Percentiles rank a stretch among this genome's conserved stretches.
phyloP scores from a whole-genome alignment of 1,284 basidiomycete species.

The Taiwanofungus camphoratus region DNA sequence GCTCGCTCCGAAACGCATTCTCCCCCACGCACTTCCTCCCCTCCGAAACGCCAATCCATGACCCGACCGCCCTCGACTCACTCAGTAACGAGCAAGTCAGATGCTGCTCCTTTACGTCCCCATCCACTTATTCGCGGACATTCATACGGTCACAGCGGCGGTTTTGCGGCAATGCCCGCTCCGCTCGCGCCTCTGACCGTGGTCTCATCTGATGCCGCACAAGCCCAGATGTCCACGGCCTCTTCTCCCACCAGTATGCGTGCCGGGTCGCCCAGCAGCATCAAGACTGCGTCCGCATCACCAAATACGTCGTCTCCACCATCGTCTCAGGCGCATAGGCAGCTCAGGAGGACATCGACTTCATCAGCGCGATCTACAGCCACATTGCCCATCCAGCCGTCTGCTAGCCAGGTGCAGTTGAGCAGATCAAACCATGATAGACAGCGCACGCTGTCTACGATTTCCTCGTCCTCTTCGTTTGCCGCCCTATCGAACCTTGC shows the following conservation, averaged over 20 bases:
- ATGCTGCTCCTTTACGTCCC: conserved; percentile 43
- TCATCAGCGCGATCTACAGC: conserved; percentile 59
- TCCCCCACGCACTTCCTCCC: conserved; percentile 33
- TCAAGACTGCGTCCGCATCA: conserved; percentile 27
- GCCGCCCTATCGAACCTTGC: conserved; percentile 62
- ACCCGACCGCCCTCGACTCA: conserved; percentile 62
- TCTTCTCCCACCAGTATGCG: conserved; percentile 28
- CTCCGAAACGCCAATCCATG: conserved; percentile 30
- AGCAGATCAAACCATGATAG: conserved; percentile 42
- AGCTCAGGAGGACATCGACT: conserved; percentile 52
- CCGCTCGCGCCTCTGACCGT: conserved; percentile 57
- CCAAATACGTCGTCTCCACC: conserved; percentile 26
- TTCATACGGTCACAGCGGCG: conserved; percentile 45
- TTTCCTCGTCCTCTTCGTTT: conserved; percentile 54
- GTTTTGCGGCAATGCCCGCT: conserved; percentile 37
- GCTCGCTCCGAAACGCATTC: conserved; percentile 38
- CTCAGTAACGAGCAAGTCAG: conserved; percentile 38
- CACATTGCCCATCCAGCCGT: conserved; percentile 47
- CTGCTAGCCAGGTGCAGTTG: conserved; percentile 27
- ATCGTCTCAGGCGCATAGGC: conserved; percentile 25
- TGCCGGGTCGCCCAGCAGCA: conserved; percentile 28
- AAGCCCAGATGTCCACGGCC: conserved; percentile 37
- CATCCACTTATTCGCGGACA: conserved; percentile 72
- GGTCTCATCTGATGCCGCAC: conserved; percentile 47
- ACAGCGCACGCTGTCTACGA: conserved; percentile 57